Evolutionary conservation across 768 basidiomycete species (phyloP), one percentile per base, ranked within the genome.

Genomic region (Tricholoma sp.): DNA sequence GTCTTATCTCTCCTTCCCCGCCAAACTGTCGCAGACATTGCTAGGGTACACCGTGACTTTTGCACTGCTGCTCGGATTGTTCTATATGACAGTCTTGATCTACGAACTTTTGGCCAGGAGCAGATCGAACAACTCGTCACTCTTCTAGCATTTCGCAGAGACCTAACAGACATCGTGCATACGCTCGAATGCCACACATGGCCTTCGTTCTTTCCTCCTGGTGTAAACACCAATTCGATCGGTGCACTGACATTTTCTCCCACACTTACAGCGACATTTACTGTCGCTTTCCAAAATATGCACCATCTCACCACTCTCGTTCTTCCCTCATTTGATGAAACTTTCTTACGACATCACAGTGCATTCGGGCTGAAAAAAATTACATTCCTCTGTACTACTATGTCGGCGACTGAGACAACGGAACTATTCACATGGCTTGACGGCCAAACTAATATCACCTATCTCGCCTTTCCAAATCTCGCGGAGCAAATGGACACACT

Each of bases 271-370:
- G 75, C 77, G 5, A 72, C 74, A 0, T 77, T 80, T 55, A 74
- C 75, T 2, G 64, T 75, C 45, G 76, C 75, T 1, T 67, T 81
- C 39, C 72, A 76, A 48, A 74, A 76, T 15, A 80, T 81, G 80
- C 69, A 72, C n/a, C 70, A 69, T 34, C 66, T 81, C 12, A 72
- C 67, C 6, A 63, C 71, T 15, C 65, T 79, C 17, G 68, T 71
- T 13, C 70, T 79, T 31, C 77, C 78, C 7, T 69, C 72, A 1
- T 80, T 78, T 58, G 76, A 79, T 54, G 52, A 66, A 24, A 70
- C 72, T 15, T 70, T 80, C 45, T 66, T 81, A 54, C 69, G 72
- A 17, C 71, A 75, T 49, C 76, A 76, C 57, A 70, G 72, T 4
- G 74, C 74, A 1, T 78, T 78, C 59, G 74, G 76, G 3, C 66